Evolutionary conservation across 495 filamentous ascomycete genomes (phyloP).

Genomic region (Jackrogersella minutella): DNA sequence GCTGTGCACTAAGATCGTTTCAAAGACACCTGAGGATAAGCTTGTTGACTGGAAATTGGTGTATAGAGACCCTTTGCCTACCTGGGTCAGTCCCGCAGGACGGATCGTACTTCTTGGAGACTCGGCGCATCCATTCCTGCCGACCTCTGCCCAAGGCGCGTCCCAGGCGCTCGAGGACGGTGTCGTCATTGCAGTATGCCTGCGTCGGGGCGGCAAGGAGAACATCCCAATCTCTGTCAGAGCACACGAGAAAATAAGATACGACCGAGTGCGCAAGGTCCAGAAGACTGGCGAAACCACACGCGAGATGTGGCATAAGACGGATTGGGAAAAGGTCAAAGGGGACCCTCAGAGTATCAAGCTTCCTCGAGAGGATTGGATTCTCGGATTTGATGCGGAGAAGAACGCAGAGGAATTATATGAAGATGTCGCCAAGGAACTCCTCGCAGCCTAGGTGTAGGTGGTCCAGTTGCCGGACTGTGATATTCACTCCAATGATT

Average conservation of each 20-base stretch:
- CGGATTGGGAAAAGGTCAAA: conserved; percentile 62
- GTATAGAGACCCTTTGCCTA: conserved; percentile 68
- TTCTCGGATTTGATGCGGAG: conserved; percentile 64
- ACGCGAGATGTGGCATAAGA: conserved; percentile 65
- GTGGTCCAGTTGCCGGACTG: neutral
- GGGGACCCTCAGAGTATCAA: conserved; percentile 60
- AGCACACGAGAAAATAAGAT: conserved; percentile 60
- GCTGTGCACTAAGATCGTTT: conserved; percentile 63
- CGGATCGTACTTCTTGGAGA: conserved; percentile 67
- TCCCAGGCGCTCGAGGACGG: conserved; percentile 73
- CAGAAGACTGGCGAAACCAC: conserved; percentile 65
- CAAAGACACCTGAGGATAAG: conserved; percentile 61
- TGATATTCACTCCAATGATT: neutral
- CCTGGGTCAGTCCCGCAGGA: conserved; percentile 66
- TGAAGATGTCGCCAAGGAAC: conserved; percentile 48
- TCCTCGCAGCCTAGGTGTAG: conserved; percentile 7
- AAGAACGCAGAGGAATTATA: conserved; percentile 63
- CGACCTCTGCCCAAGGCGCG: conserved; percentile 68
- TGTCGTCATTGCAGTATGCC: conserved; percentile 65
- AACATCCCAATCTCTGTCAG: conserved; percentile 56
- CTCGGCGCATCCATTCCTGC: conserved; percentile 70
- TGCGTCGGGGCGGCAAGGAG: conserved; percentile 62
- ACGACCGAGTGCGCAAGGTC: conserved; percentile 55
- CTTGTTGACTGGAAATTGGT: conserved; percentile 74
- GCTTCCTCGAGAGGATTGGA: conserved; percentile 65